Conservation (phyloP, 2,329 filamentous ascomycete species). For the Aspergillus viridinutans region DNA sequence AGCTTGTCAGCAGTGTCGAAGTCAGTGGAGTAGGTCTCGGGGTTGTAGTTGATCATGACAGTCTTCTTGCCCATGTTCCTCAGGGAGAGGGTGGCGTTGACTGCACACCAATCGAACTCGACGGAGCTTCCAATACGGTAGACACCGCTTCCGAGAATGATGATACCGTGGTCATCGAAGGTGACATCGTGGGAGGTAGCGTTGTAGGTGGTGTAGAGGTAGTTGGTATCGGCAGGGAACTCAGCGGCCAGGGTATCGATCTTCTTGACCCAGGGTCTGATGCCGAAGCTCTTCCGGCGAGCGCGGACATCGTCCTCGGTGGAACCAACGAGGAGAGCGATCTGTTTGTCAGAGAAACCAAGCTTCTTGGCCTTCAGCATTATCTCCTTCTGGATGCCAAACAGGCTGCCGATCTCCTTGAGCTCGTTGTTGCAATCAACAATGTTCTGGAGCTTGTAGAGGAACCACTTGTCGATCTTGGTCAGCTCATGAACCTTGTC, state of each 20-base stretch:
- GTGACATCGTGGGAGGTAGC: slow-evolving; percentile 87
- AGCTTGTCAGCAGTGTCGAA: slow-evolving; percentile 85
- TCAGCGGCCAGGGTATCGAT: slow-evolving; percentile 97
- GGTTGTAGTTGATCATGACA: slow-evolving; percentile 93
- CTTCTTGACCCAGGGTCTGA: slow-evolving; percentile 95
- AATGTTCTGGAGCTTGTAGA: slow-evolving; percentile 97
- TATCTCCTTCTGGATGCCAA: slow-evolving; percentile 81
- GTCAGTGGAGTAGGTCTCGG: slow-evolving; percentile 78
- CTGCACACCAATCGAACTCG: slow-evolving; percentile 98
- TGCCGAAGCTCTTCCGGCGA: slow-evolving; percentile 76
- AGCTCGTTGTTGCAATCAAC: slow-evolving; percentile 86
- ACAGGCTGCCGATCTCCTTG: slow-evolving; percentile 75
- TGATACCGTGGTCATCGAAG: slow-evolving; percentile 85
- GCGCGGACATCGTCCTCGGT: slow-evolving; percentile 88
- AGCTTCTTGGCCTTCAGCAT: slow-evolving; percentile 92
- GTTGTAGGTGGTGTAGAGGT: slow-evolving; percentile 97
- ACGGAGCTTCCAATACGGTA: slow-evolving; percentile 98
- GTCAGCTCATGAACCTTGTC: slow-evolving; percentile 88
- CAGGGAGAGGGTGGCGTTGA: slow-evolving; percentile 80
- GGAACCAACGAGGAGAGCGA: slow-evolving; percentile 76
- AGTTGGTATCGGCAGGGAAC: slow-evolving; percentile 92
- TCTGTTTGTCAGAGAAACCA: slow-evolving; percentile 96
- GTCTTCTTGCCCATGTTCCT: slow-evolving; percentile 91
- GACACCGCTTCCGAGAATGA: slow-evolving; percentile 90
- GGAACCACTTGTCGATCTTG: slow-evolving; percentile 99